A percentile compares a stretch with the other conserved stretches of the same genome.
Evolutionary conservation across 805 yeast genomes (phyloP).

Genomic region (Ogataea nakhonphanomensis): DNA sequence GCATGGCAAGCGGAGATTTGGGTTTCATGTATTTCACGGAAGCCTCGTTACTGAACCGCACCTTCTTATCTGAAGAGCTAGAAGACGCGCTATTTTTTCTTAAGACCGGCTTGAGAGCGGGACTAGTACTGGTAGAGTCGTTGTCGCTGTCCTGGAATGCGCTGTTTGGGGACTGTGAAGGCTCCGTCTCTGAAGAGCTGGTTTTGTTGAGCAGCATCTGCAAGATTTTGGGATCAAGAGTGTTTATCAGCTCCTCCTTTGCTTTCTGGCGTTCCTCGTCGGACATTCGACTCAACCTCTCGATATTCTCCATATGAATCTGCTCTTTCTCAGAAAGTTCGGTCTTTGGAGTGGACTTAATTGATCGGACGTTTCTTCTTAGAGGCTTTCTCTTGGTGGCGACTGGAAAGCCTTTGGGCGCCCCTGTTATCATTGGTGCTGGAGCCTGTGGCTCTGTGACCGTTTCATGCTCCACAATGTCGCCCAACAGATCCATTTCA

Average conservation of each 20-base stretch:
- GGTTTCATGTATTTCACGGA: slow-evolving; percentile 27
- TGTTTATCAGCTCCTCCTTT: slow-evolving; percentile 60
- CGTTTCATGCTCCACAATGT: slow-evolving; percentile 61
- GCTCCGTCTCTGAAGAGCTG: slow-evolving; percentile 25
- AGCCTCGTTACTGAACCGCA: slow-evolving; percentile 32
- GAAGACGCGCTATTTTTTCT: slow-evolving; percentile 19
- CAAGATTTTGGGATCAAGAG: slow-evolving; percentile 66
- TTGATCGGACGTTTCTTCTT: slow-evolving; percentile 22
- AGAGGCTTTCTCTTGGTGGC: slow-evolving; percentile 36
- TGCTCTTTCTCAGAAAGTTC: slow-evolving; percentile 60
- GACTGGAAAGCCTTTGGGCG: slow-evolving; percentile 36
- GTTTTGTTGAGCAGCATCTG: slow-evolving; percentile 55
- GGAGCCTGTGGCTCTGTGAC: slow-evolving; percentile 10
- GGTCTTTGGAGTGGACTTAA: slow-evolving; percentile 14
- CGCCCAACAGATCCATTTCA: slow-evolving; percentile 68
- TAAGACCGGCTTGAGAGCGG: slow-evolving; percentile 21
- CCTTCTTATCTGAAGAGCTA: slow-evolving; percentile 25
- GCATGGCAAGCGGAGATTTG: slow-evolving; percentile 6
- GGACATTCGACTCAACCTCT: slow-evolving; percentile 57
- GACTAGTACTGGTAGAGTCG: slow-evolving; percentile 15
- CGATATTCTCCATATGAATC: slow-evolving; percentile 74
- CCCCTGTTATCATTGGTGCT: not conserved
- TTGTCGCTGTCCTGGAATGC: slow-evolving; percentile 11
- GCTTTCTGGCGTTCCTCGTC: slow-evolving; percentile 62
- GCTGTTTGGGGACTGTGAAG: not conserved